Conservation (phyloP, 208 protist genomes). For the Histomonas meleagridis region DNA sequence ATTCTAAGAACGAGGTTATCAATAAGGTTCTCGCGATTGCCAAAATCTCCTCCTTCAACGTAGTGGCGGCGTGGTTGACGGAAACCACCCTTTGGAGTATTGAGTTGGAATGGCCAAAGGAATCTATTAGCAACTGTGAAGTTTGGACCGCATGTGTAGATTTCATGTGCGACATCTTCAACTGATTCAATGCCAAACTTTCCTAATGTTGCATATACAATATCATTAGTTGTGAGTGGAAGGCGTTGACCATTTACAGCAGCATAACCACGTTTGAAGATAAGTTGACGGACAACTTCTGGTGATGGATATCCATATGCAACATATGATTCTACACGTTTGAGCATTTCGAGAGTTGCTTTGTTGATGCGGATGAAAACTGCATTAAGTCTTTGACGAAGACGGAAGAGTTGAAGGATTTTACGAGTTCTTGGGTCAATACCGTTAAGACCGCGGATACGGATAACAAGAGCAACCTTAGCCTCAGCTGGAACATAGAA, state of each 20-base stretch:
- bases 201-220: slow-evolving; percentile 80
- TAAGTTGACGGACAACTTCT: slow-evolving; percentile 80
- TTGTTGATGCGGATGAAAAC: slow-evolving; percentile 98
- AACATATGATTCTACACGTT: slow-evolving; percentile 91
- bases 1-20: slow-evolving; percentile 87
- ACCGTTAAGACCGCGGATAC: slow-evolving; percentile 95
- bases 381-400: slow-evolving; percentile 96
- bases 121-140: slow-evolving; percentile 91
- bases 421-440: slow-evolving; percentile 87
- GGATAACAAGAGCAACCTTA: slow-evolving; percentile 94
- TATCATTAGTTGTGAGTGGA: slow-evolving; percentile 78
- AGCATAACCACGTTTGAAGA: slow-evolving; percentile 96
- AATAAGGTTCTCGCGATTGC: slow-evolving; percentile 95
- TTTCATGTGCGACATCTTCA: slow-evolving; percentile 98
- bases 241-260: slow-evolving; percentile 90
- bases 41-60: slow-evolving; percentile 92
- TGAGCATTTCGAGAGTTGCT: slow-evolving; percentile 95
- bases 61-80: slow-evolving; percentile 86
- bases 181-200: slow-evolving; percentile 84
- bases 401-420: slow-evolving; percentile 93
- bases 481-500: slow-evolving; percentile 85
- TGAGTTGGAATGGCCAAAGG: slow-evolving; percentile 96
- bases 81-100: slow-evolving; percentile 79
- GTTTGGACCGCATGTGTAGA: slow-evolving; percentile 88
- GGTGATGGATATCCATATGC: slow-evolving; percentile 89